These are phyloP conservation scores for Dictyostelium intermedium DNA, from an alignment of 78 protist species.

Conservation along the genomic window DNA sequence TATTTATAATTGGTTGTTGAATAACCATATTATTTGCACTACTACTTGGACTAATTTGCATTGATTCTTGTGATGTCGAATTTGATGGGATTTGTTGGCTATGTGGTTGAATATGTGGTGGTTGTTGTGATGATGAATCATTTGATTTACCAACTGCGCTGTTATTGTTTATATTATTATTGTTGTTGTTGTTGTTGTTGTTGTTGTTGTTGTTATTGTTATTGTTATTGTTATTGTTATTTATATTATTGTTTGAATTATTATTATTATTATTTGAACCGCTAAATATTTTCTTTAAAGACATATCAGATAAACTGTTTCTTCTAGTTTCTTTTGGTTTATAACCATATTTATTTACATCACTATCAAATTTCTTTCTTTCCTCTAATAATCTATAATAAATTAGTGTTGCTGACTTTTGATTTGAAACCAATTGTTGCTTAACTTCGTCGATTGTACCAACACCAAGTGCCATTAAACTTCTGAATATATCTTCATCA, in stretches of 20 bases:
- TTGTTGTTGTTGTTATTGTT: background rate
- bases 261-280: background rate
- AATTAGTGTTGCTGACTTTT: conserved; percentile 39
- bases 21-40: background rate
- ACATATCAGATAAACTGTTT: conserved; percentile 59
- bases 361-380: conserved; percentile 74
- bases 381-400: conserved; percentile 76
- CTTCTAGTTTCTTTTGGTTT: conserved; percentile 66
- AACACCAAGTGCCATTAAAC: conserved; percentile 66
- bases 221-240: background rate
- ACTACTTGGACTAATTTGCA: background rate
- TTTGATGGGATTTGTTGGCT: background rate
- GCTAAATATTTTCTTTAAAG: conserved; percentile 20
- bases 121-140: background rate
- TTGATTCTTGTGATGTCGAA: conserved; percentile 1
- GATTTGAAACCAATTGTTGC: conserved; percentile 19
- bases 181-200: background rate
- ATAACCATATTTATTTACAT: conserved; percentile 59
- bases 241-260: background rate
- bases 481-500: conserved; percentile 71
- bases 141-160: conserved; percentile 13
- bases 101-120: background rate
- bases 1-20: background rate
- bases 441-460: conserved; percentile 70
- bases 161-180: background rate